Evolutionary conservation across 177 flowering plant species (phyloP).

Genomic region (Vitis hybrid): DNA sequence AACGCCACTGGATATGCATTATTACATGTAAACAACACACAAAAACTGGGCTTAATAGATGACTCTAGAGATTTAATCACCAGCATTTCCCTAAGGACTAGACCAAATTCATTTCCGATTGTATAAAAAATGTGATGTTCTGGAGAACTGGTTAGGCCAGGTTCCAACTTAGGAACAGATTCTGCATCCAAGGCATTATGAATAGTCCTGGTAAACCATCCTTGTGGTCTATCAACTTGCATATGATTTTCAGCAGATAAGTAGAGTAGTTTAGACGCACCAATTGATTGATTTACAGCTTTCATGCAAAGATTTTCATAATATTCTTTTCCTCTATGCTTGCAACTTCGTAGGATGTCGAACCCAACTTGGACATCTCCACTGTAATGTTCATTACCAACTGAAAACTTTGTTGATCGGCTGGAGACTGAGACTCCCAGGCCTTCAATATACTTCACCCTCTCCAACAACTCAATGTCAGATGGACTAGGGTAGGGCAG

Average conservation of each 20-base stretch:
- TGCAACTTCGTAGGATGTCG: slow-evolving; percentile 73
- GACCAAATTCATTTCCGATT: neutral
- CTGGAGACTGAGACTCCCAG: slow-evolving; percentile 32
- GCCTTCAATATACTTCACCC: slow-evolving; percentile 87
- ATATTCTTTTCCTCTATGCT: slow-evolving; percentile 81
- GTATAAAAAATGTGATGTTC: neutral
- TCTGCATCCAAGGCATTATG: neutral
- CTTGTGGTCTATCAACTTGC: slow-evolving; percentile 6
- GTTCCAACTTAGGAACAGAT: too few relatives aligned
- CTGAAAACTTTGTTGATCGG: slow-evolving; percentile 10
- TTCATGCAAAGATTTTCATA: slow-evolving; percentile 98
- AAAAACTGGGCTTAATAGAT: neutral
- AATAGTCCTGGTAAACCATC: neutral
- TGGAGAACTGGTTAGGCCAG: too few relatives aligned
- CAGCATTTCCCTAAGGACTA: neutral
- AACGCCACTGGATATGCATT: neutral
- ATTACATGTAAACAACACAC: neutral
- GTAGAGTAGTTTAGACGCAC: slow-evolving; percentile 32
- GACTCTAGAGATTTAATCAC: neutral
- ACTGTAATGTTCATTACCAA: slow-evolving; percentile 18
- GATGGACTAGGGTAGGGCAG: slow-evolving; percentile 95
- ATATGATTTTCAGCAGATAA: neutral
- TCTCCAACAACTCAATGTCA: slow-evolving; percentile 81
- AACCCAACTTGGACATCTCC: slow-evolving; percentile 63
- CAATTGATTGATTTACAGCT: slow-evolving; percentile 96